Conservation (phyloP, 495 filamentous ascomycete species). For the Neurospora intermedia region DNA sequence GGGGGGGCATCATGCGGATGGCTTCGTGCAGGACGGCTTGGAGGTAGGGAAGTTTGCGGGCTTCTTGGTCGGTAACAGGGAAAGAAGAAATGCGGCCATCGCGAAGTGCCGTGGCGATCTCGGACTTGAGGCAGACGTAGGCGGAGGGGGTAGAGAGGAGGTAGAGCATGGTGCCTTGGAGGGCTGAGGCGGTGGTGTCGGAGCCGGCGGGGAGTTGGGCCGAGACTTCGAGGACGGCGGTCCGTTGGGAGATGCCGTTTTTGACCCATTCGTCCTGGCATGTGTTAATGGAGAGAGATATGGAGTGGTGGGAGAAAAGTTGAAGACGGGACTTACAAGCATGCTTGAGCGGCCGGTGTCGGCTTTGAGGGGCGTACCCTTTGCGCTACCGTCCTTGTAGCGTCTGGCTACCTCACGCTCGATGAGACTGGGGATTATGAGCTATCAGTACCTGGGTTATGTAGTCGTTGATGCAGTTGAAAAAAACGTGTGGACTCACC, state of each 20-base stretch:
- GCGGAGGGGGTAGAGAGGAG: conserved; percentile 32
- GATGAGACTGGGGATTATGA: background rate
- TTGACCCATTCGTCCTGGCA: conserved; percentile 3
- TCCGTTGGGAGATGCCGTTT: background rate
- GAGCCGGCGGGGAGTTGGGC: conserved; percentile 42
- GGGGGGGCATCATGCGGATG: conserved; percentile 15
- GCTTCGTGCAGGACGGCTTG: conserved; percentile 24
- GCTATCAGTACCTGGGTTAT: background rate
- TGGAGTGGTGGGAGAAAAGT: background rate
- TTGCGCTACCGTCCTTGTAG: background rate
- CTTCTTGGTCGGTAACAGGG: conserved; percentile 54
- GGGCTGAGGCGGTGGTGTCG: conserved; percentile 49
- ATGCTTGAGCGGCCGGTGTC: background rate
- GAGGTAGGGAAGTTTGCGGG: conserved; percentile 18
- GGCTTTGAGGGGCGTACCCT: background rate
- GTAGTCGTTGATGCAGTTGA: background rate
- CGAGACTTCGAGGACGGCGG: background rate
- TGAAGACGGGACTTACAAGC: background rate
- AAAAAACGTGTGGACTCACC: background rate
- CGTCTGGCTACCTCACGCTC: background rate
- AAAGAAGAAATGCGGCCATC: conserved; percentile 32
- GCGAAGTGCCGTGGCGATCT: conserved; percentile 37
- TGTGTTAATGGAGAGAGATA: background rate
- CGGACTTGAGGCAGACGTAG: conserved; percentile 44
- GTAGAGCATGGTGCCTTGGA: conserved; percentile 42